These are phyloP conservation scores for Malassezia slooffiae DNA, from an alignment of 1,284 basidiomycete genomes.

Conservation along the genomic window DNA sequence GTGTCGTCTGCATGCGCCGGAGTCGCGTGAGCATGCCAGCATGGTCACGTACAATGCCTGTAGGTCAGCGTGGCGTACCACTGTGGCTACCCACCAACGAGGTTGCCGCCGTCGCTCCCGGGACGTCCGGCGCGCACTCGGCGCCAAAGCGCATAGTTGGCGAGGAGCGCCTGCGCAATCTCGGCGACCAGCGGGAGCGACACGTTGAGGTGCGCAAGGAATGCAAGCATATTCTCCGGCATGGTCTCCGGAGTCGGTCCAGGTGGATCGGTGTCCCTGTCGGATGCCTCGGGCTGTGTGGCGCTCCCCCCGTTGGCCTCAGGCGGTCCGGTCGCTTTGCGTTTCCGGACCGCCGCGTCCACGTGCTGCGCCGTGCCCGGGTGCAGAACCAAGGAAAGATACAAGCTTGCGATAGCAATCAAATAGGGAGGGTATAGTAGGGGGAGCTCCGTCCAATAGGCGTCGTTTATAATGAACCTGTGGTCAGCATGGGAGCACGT, in stretches of 20 bases:
- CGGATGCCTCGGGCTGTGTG: too few relatives aligned
- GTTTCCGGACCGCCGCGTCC: too few relatives aligned
- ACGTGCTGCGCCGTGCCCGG: background rate
- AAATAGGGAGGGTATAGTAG: conserved; percentile 86
- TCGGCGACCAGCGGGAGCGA: conserved; percentile 70
- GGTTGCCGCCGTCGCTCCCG: too few relatives aligned
- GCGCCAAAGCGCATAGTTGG: conserved; percentile 60
- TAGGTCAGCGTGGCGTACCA: too few relatives aligned
- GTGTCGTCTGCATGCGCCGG: conserved; percentile 8
- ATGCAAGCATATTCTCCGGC: conserved; percentile 56
- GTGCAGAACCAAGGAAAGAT: conserved; percentile 51
- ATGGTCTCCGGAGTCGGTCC: conserved; percentile 11
- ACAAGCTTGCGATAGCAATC: conserved; percentile 79
- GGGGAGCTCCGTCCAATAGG: conserved; percentile 78
- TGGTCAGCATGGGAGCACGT: too few relatives aligned
- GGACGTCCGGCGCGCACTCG: background rate
- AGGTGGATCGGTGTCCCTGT: too few relatives aligned
- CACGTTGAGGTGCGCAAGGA: conserved; percentile 74
- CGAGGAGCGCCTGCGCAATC: conserved; percentile 78
- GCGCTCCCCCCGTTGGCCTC: too few relatives aligned
- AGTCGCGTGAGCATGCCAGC: conserved; percentile 8
- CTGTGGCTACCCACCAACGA: too few relatives aligned
- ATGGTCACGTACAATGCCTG: too few relatives aligned
- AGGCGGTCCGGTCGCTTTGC: too few relatives aligned
- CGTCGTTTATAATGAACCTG: conserved; percentile 93